These are phyloP conservation scores for Pseudisothecium myosuroides DNA, from an alignment of 225 moss, liverwort and hornwort species.

Conservation along the genomic window DNA sequence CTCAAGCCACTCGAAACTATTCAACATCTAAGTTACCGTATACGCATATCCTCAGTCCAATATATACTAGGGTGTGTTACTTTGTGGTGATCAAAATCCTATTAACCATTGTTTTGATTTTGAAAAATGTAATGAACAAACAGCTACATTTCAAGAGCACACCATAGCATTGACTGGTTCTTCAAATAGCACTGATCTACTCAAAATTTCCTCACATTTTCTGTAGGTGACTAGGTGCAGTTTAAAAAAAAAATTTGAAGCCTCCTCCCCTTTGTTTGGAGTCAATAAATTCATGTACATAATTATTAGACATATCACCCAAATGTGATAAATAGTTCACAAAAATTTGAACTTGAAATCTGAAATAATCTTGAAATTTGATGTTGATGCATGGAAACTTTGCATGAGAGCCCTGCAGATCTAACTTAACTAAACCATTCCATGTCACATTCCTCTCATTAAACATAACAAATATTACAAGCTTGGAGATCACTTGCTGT, in stretches of 20 bases:
- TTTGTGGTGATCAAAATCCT: not conserved
- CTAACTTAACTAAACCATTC: not conserved
- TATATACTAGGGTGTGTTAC: too few relatives aligned
- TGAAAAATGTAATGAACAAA: not conserved
- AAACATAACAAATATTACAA: not conserved
- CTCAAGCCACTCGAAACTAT: not conserved
- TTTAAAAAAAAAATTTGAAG: too few relatives aligned
- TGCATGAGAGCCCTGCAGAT: not conserved
- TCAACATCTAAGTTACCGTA: not conserved
- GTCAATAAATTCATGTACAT: too few relatives aligned
- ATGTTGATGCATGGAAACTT: not conserved
- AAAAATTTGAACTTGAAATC: not conserved
- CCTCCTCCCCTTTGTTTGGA: not conserved
- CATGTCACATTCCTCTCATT: not conserved
- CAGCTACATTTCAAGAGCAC: not conserved
- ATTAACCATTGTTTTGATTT: not conserved
- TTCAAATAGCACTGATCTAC: not conserved
- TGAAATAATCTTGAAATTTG: not conserved
- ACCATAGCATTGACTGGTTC: not conserved
- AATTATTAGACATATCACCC: too few relatives aligned
- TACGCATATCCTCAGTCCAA: not conserved
- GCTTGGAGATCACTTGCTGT: not conserved
- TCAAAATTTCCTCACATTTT: not conserved
- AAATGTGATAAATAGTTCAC: not conserved
- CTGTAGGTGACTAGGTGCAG: too few relatives aligned